A percentile compares a stretch with the other conserved stretches of the same genome.
These are phyloP conservation scores for Laetiporus sulphureus DNA, from an alignment of 1,284 basidiomycete genomes.

Conservation along the genomic window DNA sequence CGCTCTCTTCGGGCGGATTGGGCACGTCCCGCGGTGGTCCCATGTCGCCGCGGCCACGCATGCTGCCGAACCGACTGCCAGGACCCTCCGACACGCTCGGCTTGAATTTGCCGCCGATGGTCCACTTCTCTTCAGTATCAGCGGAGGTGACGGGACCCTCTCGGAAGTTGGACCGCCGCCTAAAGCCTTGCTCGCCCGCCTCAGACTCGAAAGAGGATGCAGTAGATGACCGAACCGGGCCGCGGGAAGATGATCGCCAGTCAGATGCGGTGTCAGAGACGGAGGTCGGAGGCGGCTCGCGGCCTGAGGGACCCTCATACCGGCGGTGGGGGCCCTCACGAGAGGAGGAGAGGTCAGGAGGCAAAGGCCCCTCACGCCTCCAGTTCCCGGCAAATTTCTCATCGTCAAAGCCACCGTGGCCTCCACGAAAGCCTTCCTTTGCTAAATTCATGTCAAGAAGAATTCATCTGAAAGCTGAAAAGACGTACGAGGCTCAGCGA, in stretches of 20 bases:
- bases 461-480: too few species aligned
- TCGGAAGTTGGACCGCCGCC: slow-evolving; percentile 50
- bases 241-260: slow-evolving; percentile 61
- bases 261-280: slow-evolving; percentile 55
- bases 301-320: slow-evolving; percentile 43
- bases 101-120: slow-evolving; percentile 66
- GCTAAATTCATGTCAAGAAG: too few species aligned
- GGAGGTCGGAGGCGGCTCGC: slow-evolving; percentile 38
- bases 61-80: slow-evolving; percentile 44
- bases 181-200: slow-evolving; percentile 28
- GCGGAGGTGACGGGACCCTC: slow-evolving; percentile 38
- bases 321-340: slow-evolving; percentile 59
- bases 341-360: slow-evolving; percentile 49
- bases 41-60: slow-evolving; percentile 46
- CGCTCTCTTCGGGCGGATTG: slow-evolving; percentile 35
- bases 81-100: slow-evolving; percentile 37
- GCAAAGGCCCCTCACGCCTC: slow-evolving; percentile 85
- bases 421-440: slow-evolving; percentile 62
- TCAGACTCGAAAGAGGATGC: slow-evolving; percentile 37
- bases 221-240: slow-evolving; percentile 30
- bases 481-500: slow-evolving; percentile 89
- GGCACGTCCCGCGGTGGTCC: slow-evolving; percentile 38
- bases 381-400: slow-evolving; percentile 75
- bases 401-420: slow-evolving; percentile 47
- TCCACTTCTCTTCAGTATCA: slow-evolving; percentile 73